Percentiles rank a stretch among this genome's conserved stretches.
Conservation (phyloP, 2,329 filamentous ascomycete genomes). For the Emmonsia crescens region DNA sequence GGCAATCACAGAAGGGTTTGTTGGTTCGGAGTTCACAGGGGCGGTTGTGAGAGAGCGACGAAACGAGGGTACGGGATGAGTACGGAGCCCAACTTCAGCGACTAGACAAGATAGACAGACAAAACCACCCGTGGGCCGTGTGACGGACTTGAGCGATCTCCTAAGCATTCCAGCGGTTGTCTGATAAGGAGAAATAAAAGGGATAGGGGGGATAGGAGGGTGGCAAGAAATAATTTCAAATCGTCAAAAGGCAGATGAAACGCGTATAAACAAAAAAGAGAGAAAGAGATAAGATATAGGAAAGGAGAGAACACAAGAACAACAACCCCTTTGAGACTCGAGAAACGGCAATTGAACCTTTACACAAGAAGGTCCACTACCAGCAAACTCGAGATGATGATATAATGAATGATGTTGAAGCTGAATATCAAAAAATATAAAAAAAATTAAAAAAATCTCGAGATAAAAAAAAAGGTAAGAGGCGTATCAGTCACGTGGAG, state of each 20-base stretch:
- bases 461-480: background rate
- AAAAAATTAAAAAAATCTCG: background rate
- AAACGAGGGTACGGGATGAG: slow-evolving; percentile 20
- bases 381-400: background rate
- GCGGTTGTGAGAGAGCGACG: slow-evolving; percentile 14
- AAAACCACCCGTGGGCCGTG: slow-evolving; percentile 26
- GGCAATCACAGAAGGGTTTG: background rate
- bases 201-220: background rate
- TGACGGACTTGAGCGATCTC: slow-evolving; percentile 26
- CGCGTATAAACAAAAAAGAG: background rate
- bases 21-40: background rate
- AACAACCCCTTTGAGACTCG: background rate
- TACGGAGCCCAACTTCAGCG: slow-evolving; percentile 16
- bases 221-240: background rate
- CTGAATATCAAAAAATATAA: background rate
- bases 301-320: slow-evolving; percentile 4
- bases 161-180: slow-evolving; percentile 23
- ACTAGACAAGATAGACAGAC: slow-evolving; percentile 27
- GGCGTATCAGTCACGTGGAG: background rate
- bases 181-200: background rate
- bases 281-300: slow-evolving; percentile 7
- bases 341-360: background rate
- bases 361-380: background rate
- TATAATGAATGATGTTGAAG: background rate
- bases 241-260: background rate